Percentiles rank a stretch among this genome's conserved stretches.
Conservation (phyloP, 2,329 filamentous ascomycete genomes). For the Anthostomella pinea region DNA sequence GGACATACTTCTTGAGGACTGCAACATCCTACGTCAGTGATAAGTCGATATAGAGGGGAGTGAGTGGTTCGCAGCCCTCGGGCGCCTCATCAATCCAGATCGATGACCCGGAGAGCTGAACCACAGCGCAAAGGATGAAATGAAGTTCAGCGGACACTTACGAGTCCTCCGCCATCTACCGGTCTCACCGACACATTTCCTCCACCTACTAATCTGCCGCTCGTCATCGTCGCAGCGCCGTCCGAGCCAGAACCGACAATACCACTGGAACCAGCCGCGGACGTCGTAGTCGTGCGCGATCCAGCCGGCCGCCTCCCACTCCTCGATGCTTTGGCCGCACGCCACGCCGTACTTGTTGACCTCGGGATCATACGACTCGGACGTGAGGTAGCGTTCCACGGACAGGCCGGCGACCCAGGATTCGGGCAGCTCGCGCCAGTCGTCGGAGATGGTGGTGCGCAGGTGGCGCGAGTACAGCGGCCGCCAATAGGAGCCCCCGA, state of each 20-base stretch:
- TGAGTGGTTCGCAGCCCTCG: too few relatives aligned
- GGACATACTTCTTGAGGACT: constrained; percentile 50
- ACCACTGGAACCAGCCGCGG: constrained; percentile 57
- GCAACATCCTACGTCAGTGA: too few relatives aligned
- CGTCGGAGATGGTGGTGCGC: constrained; percentile 39
- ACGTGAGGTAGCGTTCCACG: constrained; percentile 38
- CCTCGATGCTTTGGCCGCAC: constrained; percentile 52
- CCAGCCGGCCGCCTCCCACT: constrained; percentile 55
- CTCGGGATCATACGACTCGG: constrained; percentile 40
- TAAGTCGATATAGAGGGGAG: too few relatives aligned
- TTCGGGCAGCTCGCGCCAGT: constrained; percentile 45
- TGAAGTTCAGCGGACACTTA: background rate
- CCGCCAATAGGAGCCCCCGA: constrained; percentile 51
- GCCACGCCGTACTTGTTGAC: constrained; percentile 52
- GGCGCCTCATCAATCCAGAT: too few relatives aligned
- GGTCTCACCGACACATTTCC: constrained; percentile 48
- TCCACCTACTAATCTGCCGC: constrained; percentile 50
- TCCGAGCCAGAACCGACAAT: constrained; percentile 50
- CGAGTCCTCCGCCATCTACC: constrained; percentile 47
- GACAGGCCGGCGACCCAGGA: constrained; percentile 43
- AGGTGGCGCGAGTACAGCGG: constrained; percentile 44
- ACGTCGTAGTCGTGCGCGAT: constrained; percentile 52
- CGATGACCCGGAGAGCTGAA: too few relatives aligned
- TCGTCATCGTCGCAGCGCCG: constrained; percentile 50
- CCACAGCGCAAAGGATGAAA: background rate